These are phyloP conservation scores for Smittium culicis DNA, from an alignment of 371 early-diverging fungal genomes.

Conservation along the genomic window DNA sequence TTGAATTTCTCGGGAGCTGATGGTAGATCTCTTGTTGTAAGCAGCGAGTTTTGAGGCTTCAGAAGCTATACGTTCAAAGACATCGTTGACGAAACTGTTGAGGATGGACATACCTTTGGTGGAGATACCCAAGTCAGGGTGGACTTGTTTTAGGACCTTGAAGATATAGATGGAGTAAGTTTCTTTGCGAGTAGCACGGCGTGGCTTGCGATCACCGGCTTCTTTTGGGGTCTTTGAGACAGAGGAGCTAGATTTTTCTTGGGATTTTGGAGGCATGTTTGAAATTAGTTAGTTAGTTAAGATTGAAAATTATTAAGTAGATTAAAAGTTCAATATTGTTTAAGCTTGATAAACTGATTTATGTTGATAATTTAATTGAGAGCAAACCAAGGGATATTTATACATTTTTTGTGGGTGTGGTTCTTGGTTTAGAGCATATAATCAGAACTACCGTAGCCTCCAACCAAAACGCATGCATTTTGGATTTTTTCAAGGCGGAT, in stretches of 20 bases:
- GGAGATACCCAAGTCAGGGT: constrained; percentile 95
- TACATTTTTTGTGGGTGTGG: not conserved
- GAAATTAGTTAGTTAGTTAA: no score
- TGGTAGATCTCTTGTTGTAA: constrained; percentile 88
- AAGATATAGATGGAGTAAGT: constrained; percentile 92
- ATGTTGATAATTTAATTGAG: not conserved
- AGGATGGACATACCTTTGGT: constrained; percentile 97
- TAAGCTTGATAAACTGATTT: not conserved
- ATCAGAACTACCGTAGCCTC: no score
- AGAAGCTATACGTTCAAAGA: constrained; percentile 82
- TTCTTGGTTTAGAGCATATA: no score
- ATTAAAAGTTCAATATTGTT: not conserved
- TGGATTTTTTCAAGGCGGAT: no score
- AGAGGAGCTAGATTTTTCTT: constrained; percentile 5
- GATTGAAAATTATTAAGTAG: not conserved
- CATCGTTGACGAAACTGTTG: constrained; percentile 96
- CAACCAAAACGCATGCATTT: no score
- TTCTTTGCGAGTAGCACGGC: constrained; percentile 57
- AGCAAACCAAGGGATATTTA: not conserved
- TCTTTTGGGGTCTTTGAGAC: constrained; percentile 38
- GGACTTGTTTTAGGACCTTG: constrained; percentile 94
- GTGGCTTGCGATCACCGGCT: constrained; percentile 35
- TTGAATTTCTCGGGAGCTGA: constrained; percentile 91
- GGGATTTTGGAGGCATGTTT: constrained; percentile 13
- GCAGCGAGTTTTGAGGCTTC: constrained; percentile 86